Evolutionary conservation across 2,329 filamentous ascomycete genomes (phyloP).

Genomic region (Aureobasidium sp.): DNA sequence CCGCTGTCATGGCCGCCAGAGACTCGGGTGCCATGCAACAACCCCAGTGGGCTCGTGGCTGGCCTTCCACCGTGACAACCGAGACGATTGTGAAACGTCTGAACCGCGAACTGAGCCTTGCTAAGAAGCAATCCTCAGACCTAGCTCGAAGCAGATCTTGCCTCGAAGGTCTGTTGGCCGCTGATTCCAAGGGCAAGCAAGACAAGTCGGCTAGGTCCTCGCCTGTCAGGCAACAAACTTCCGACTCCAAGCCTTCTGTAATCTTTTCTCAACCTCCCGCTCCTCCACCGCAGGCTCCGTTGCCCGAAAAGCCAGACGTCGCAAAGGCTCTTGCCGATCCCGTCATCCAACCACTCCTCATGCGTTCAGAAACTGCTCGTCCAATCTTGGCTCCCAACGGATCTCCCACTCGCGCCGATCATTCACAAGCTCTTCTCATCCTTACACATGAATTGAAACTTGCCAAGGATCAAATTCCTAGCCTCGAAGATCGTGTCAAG

Average conservation of each 20-base stretch:
- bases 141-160: constrained; percentile 75
- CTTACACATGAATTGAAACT: constrained; percentile 77
- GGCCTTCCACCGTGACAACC: constrained; percentile 81
- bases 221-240: constrained; percentile 49
- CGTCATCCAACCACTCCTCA: constrained; percentile 53
- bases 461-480: constrained; percentile 79
- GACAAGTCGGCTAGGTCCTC: constrained; percentile 35
- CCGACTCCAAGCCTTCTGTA: constrained; percentile 65
- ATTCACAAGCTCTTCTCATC: constrained; percentile 67
- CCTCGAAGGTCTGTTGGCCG: constrained; percentile 65
- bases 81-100: constrained; percentile 89
- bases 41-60: constrained; percentile 71
- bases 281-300: constrained; percentile 82
- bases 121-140: constrained; percentile 79
- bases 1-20: constrained; percentile 28
- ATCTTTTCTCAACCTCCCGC: constrained; percentile 74
- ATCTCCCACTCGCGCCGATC: constrained; percentile 53
- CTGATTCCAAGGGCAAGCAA: constrained; percentile 51
- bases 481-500: constrained; percentile 69
- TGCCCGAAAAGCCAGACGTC: constrained; percentile 85
- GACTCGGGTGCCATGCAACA: constrained; percentile 44
- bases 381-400: constrained; percentile 45
- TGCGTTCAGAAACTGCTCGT: constrained; percentile 67
- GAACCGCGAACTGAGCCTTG: constrained; percentile 79
- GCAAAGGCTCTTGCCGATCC: constrained; percentile 40